Conservation (phyloP, 768 basidiomycete species). For the Tremella mesenterica region DNA sequence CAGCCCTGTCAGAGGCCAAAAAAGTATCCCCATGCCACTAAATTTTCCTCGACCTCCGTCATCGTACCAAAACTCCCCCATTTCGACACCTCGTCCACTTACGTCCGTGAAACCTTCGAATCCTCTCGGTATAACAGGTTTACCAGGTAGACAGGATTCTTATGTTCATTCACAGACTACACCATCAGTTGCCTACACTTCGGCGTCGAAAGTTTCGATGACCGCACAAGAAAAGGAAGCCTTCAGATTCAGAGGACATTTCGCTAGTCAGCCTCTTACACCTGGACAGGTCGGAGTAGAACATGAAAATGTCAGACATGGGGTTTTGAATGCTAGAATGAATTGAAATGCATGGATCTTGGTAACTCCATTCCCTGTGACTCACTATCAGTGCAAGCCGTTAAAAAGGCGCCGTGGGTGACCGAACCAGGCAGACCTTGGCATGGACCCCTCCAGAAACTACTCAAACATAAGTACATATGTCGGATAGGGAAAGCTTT, state of each 20-base stretch:
- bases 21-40: conserved; percentile 25
- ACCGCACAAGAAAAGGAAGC: conserved; percentile 6
- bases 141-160: not conserved
- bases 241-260: conserved; percentile 37
- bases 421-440: too few species aligned
- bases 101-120: too few species aligned
- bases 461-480: too few species aligned
- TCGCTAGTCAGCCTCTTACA: conserved; percentile 31
- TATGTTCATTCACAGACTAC: not conserved
- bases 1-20: not conserved
- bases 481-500: too few species aligned
- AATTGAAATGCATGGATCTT: not conserved
- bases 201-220: conserved; percentile 1
- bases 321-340: conserved; percentile 14
- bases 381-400: too few species aligned
- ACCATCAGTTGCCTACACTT: not conserved
- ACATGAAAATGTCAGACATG: conserved; percentile 1
- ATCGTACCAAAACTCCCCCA: not conserved
- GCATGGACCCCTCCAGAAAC: too few species aligned
- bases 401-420: too few species aligned
- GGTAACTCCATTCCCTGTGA: too few species aligned
- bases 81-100: conserved; percentile 1
- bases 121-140: too few species aligned
- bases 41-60: conserved; percentile 14
- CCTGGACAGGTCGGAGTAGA: conserved; percentile 7